Evolutionary conservation across 2,329 filamentous ascomycete genomes (phyloP), one percentile per base, ranked within the genome.

Genomic region (Myriosclerotinia duriaeana): DNA sequence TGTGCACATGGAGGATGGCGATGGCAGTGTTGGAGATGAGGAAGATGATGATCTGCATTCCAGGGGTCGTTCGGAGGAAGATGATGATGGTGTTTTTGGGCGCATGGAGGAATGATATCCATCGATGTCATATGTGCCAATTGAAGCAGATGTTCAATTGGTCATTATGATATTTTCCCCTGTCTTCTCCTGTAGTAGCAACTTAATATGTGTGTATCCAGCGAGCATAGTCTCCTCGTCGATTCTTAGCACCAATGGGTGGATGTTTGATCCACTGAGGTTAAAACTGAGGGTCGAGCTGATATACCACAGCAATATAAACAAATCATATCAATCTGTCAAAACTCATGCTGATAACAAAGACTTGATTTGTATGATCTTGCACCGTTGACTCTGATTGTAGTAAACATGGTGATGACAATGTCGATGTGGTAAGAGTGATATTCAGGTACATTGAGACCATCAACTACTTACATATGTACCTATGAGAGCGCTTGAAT

Each of bases 71-170:
- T 89, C 88, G 77, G 91, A 96, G 73, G 93, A 97, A 73, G 93
- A 96, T 70, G 94, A 98, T 72, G 93, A 97, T 71, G 93, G 93
- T 76, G 90, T 98, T 74, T 99, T 99, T 81, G 93, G 93, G 66
- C 87, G 87, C 72, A 98, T 98, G 94, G 95, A 99, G 79, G 92
- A 96, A 78, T 95, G 83, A 78, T 58, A 26, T 53, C 46, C 40
- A 38, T 14, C 52, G 34, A 53, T 38, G 59, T 38, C 53, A 58
- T n/a, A 48, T 63, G 50, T 44, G 22, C 38, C 64, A 12, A 44
- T 60, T 53, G 64, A 60, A 53, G 44, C 20, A 44, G 17, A n/a
- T 36, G 20, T 26, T 46, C 53, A 38, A 42, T 65, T 55, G 38
- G 50, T 42, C 54, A 64, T 52, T 67, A 53, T 64, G 59, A 65